Percentiles rank a stretch among this genome's conserved stretches.
Evolutionary conservation across 2,329 filamentous ascomycete genomes (phyloP).

Genomic region (Botrytis porri): DNA sequence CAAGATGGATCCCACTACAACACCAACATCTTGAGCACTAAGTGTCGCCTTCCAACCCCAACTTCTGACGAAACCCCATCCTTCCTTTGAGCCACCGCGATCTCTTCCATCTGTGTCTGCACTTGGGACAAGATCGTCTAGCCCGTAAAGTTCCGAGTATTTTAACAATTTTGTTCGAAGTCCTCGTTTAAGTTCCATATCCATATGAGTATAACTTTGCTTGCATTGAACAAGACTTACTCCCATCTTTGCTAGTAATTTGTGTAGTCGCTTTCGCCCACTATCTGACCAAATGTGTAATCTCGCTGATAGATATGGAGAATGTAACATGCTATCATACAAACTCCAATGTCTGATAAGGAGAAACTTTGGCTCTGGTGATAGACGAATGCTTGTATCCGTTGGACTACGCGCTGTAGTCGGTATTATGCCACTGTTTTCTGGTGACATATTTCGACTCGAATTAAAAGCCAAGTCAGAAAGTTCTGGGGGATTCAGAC

Average conservation of each 20-base stretch:
- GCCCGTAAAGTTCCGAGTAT: conserved; percentile 88
- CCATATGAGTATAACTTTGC: conserved; percentile 97
- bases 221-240: conserved; percentile 91
- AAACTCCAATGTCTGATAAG: conserved; percentile 95
- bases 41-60: conserved; percentile 98
- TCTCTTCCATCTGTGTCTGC: conserved; percentile 68
- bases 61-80: conserved; percentile 94
- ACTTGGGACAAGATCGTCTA: conserved; percentile 87
- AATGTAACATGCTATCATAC: conserved; percentile 98
- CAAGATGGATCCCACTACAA: conserved; percentile 85
- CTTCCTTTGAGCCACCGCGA: conserved; percentile 73
- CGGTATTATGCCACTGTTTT: conserved; percentile 78
- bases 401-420: conserved; percentile 85
- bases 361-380: conserved; percentile 89
- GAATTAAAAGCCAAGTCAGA: conserved; percentile 52
- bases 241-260: conserved; percentile 96
- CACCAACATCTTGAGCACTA: conserved; percentile 90
- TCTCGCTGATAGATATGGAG: conserved; percentile 86
- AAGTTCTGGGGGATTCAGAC: conserved; percentile 77
- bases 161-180: conserved; percentile 81
- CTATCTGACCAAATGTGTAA: conserved; percentile 93
- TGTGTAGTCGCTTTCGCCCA: conserved; percentile 84
- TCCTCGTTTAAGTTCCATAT: conserved; percentile 90
- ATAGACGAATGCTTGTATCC: conserved; percentile 87
- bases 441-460: conserved; percentile 60